A percentile compares a stretch with the other conserved stretches of the same genome.
phyloP scores from a whole-genome alignment of 306 rosid species.

The Coriaria nepalensis region DNA sequence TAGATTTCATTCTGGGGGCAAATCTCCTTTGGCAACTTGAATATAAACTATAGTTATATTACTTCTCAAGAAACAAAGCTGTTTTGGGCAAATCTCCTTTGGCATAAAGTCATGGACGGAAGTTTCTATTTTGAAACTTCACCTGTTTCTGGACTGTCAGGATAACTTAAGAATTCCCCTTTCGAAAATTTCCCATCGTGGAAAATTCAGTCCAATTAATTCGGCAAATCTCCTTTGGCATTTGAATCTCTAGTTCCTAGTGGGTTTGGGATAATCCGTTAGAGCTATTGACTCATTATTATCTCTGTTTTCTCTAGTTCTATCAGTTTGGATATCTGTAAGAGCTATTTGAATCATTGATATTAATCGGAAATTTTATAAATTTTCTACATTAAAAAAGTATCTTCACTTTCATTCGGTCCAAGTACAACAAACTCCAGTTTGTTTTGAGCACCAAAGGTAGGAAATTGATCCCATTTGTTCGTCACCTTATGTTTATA shows the following conservation, averaged over 20 bases:
- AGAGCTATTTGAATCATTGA: conserved; percentile 12
- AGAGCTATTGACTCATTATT: conserved; percentile 25
- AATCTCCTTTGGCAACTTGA: conserved; percentile 69
- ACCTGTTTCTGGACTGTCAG: conserved; percentile 25
- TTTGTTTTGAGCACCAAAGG: too few relatives aligned
- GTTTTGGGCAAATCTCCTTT: conserved; percentile 78
- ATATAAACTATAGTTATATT: too few relatives aligned
- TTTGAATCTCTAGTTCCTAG: conserved; percentile 28
- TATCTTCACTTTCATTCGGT: neutral
- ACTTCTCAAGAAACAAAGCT: neutral
- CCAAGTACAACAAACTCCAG: too few relatives aligned
- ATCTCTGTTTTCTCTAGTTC: conserved; percentile 44
- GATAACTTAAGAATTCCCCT: conserved; percentile 12
- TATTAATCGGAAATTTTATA: conserved; percentile 19
- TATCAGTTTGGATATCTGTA: conserved; percentile 17
- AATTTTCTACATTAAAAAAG: conserved; percentile 1
- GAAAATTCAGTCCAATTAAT: conserved; percentile 33
- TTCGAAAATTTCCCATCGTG: conserved; percentile 26
- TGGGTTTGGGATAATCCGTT: conserved; percentile 33
- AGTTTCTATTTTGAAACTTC: conserved; percentile 14
- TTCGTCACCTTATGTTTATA: too few relatives aligned
- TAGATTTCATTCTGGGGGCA: conserved; percentile 38
- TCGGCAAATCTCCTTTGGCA: conserved; percentile 99
- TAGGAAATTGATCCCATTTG: too few relatives aligned
- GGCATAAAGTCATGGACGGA: conserved; percentile 29